Conservation (phyloP, 108 stramenopile species). For the Nannochloropsis granulata region DNA sequence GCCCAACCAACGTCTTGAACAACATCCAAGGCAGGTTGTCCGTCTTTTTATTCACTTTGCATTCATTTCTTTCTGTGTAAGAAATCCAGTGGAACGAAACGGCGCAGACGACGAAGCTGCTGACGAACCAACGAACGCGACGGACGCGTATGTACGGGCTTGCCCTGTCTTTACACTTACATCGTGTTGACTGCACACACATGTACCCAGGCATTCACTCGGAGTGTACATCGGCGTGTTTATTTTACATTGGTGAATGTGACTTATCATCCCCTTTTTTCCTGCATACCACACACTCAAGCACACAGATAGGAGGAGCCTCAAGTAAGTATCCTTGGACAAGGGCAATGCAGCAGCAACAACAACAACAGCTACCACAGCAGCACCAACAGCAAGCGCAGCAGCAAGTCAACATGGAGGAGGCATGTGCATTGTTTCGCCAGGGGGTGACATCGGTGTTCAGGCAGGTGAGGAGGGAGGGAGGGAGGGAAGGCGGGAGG, state of each 20-base stretch:
- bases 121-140: too few relatives aligned
- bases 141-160: too few relatives aligned
- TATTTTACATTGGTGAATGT: background rate
- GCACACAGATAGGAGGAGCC: background rate
- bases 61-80: too few relatives aligned
- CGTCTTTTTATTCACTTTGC: too few relatives aligned
- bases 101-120: too few relatives aligned
- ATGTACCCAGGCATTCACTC: background rate
- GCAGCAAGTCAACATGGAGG: background rate
- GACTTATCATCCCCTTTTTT: background rate
- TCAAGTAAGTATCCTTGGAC: background rate
- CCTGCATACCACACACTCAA: background rate
- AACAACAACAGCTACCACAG: background rate
- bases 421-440: background rate
- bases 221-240: background rate
- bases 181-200: too few relatives aligned
- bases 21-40: too few relatives aligned
- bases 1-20: too few relatives aligned
- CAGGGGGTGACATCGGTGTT: background rate
- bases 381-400: background rate
- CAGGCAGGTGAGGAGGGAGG: background rate
- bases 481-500: background rate
- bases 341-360: background rate
- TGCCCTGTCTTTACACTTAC: too few relatives aligned
- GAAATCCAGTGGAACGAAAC: too few relatives aligned